A percentile compares a stretch with the other conserved stretches of the same genome.
These are phyloP conservation scores for Trichoderma sp. DNA, from an alignment of 2,329 filamentous ascomycete species.

Conservation along the genomic window DNA sequence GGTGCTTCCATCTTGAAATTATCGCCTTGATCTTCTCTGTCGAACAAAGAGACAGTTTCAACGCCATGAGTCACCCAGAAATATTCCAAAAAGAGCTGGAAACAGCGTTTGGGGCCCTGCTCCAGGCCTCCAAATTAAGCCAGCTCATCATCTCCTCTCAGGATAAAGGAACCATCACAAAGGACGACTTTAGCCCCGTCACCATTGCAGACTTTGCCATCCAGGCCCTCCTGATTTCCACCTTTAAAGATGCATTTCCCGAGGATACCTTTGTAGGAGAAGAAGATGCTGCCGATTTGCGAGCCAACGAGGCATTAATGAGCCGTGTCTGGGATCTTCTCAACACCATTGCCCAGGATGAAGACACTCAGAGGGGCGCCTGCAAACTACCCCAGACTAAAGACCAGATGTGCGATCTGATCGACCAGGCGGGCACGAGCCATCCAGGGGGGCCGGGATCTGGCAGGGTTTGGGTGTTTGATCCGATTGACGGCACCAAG, in stretches of 20 bases:
- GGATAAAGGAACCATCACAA: conserved; percentile 51
- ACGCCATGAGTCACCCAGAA: conserved; percentile 36
- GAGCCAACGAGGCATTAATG: conserved; percentile 41
- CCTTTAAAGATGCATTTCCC: conserved; percentile 50
- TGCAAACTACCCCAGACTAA: conserved; percentile 37
- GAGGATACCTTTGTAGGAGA: conserved; percentile 53
- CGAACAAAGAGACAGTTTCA: not conserved
- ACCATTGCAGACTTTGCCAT: conserved; percentile 60
- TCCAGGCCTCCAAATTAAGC: conserved; percentile 48
- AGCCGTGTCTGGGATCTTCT: conserved; percentile 49
- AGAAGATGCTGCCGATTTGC: conserved; percentile 49
- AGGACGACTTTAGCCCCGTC: conserved; percentile 55
- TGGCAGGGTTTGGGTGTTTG: conserved; percentile 55
- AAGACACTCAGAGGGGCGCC: conserved; percentile 24
- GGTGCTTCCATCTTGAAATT: not conserved
- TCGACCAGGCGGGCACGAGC: conserved; percentile 50
- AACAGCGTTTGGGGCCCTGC: conserved; percentile 42
- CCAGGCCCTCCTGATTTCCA: conserved; percentile 52
- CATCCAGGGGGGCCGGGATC: conserved; percentile 31
- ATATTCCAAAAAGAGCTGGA: conserved; percentile 41
- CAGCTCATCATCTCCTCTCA: conserved; percentile 45
- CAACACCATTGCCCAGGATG: conserved; percentile 29
- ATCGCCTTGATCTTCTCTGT: not conserved
- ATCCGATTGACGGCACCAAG: conserved; percentile 60
- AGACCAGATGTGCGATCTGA: conserved; percentile 50